Evolutionary conservation across 2,329 filamentous ascomycete species (phyloP).

Genomic region (Colletotrichum camelliae): DNA sequence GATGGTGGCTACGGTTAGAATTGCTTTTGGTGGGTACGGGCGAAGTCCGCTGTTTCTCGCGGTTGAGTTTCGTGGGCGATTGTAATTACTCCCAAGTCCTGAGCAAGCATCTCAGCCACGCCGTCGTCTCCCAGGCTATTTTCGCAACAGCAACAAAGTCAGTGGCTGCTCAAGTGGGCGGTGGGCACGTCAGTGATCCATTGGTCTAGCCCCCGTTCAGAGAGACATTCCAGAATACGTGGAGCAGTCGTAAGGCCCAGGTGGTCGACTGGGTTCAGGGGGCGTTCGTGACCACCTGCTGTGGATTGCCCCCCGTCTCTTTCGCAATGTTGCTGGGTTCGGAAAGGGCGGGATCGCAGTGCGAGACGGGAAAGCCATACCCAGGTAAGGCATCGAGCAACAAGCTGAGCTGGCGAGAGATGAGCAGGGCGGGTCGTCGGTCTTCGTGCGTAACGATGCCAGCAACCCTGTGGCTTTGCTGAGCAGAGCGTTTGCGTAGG

Average conservation of each 20-base stretch:
- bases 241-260: slow-evolving; percentile 9
- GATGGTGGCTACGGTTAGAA: neutral
- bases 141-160: neutral
- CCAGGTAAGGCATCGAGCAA: neutral
- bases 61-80: neutral
- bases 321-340: slow-evolving; percentile 11
- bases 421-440: neutral
- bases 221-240: slow-evolving; percentile 12
- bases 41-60: neutral
- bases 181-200: neutral
- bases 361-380: neutral
- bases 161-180: neutral
- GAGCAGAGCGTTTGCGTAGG: neutral
- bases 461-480: neutral
- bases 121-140: neutral
- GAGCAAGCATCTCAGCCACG: slow-evolving; percentile 16
- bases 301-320: neutral
- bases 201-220: neutral
- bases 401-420: neutral
- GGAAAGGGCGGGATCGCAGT: slow-evolving; percentile 11
- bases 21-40: neutral
- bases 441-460: neutral
- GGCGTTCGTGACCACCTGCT: neutral
- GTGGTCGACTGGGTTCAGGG: slow-evolving; percentile 1
- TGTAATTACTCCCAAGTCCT: neutral